phyloP scores from a whole-genome alignment of 2,329 filamentous ascomycete genomes.

The Fusarium anthophilum region DNA sequence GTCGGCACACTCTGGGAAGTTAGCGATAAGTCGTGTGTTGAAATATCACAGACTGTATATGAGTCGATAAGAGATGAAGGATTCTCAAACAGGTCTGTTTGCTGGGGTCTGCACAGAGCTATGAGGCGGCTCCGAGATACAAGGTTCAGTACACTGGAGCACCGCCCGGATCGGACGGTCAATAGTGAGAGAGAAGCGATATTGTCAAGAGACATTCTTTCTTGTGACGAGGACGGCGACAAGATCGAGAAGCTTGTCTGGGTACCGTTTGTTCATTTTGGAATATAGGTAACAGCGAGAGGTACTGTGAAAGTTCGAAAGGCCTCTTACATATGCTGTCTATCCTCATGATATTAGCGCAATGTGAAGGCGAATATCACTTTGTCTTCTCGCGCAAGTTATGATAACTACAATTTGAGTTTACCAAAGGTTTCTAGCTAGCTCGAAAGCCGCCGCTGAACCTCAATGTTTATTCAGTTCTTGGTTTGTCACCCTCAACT shows the following conservation, averaged over 20 bases:
- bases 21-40: not conserved
- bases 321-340: not conserved
- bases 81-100: not conserved
- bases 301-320: rapidly evolving
- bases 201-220: not conserved
- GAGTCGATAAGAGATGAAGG: not conserved
- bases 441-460: no score
- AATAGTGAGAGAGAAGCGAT: not conserved
- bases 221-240: rapidly evolving
- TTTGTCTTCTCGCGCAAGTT: no score
- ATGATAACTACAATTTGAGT: no score
- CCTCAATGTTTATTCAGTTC: no score
- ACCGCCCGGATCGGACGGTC: rapidly evolving
- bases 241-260: not conserved
- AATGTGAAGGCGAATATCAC: no score
- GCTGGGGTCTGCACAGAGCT: not conserved
- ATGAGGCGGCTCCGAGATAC: not conserved
- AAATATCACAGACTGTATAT: not conserved
- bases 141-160: not conserved
- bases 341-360: no score
- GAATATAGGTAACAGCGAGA: not conserved
- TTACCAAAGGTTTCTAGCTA: no score
- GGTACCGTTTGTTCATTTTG: not conserved
- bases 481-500: no score
- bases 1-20: not conserved